Evolutionary conservation across 2,329 filamentous ascomycete genomes (phyloP), one percentile per base, ranked within the genome.

Genomic region (Neofusicoccum cordaticola): DNA sequence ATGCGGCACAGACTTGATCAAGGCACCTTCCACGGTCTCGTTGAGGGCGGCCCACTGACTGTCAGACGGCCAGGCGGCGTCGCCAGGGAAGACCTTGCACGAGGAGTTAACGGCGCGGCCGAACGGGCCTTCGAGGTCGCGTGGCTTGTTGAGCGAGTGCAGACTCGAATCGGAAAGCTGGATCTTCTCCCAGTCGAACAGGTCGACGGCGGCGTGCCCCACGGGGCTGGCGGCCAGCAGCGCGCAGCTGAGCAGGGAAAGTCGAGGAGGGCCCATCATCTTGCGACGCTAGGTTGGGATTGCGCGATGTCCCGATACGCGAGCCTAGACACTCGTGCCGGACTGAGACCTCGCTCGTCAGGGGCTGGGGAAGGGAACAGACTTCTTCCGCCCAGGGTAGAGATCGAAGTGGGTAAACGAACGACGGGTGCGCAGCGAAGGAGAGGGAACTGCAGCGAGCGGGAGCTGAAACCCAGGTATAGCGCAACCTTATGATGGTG

Each of bases 31-130:
- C 19, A 81, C 70, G 2, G 80, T 78, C 12, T 74, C 69, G 71
- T 85, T 84, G 62, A 87, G 77, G 11, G 68, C 68, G 11, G 69
- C 64, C 84, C 84, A 87, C 15, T 73, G 72, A 1, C 73, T 68
- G 12, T 77, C 66, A 0, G 78, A 79, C 0, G 85, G 85, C 85
- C 84, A 86, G 47, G 71, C 70, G 11, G 71, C 27, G 13, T 79
- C 78, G 27, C 77, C 78, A 2, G 82, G 83, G 51, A 79, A 81
- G 1, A 81, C 76, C 71, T 84, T 85, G 74, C 83, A 85, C 12
- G 42, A 60, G 8, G 56, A 17, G 11, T 60, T 47, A n/a, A 42
- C 56, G 42, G 56, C 56, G 41, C 56, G 56, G 41, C 41, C 41
- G 53, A 35, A 34, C 39, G 41, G 22, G 17, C 52, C 52, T 22